Conservation (phyloP, 2,329 filamentous ascomycete genomes). For the Monilinia fructicola region DNA sequence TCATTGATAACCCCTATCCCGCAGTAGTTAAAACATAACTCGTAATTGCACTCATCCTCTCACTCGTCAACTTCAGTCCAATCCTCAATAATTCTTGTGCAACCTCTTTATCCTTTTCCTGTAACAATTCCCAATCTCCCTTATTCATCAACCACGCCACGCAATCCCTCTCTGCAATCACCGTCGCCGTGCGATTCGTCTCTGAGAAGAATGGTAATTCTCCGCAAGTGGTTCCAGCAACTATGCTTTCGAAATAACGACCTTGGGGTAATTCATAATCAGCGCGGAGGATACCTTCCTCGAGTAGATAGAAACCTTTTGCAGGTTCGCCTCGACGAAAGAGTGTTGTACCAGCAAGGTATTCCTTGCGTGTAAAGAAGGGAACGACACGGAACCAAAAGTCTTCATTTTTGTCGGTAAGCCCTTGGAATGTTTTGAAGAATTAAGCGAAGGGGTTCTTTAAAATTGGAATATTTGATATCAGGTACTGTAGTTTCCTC, state of each 20-base stretch:
- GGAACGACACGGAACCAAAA: conserved; percentile 84
- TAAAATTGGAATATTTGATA: conserved; percentile 79
- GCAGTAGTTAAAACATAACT: conserved; percentile 48
- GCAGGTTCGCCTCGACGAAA: conserved; percentile 77
- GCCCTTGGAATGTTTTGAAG: conserved; percentile 92
- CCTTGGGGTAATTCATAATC: conserved; percentile 93
- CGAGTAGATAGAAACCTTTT: conserved; percentile 84
- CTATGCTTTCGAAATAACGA: conserved; percentile 83
- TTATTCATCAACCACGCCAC: conserved; percentile 79
- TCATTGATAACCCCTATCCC: conserved; percentile 39
- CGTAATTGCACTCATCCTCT: conserved; percentile 78
- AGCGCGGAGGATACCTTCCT: conserved; percentile 82
- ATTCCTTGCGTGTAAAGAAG: conserved; percentile 73
- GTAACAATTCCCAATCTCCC: conserved; percentile 70
- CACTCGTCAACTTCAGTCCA: conserved; percentile 89
- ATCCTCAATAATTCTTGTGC: conserved; percentile 82
- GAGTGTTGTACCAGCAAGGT: conserved; percentile 67
- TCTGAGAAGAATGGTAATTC: conserved; percentile 96
- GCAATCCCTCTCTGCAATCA: conserved; percentile 76
- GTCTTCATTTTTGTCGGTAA: conserved; percentile 84
- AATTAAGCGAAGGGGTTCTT: conserved; percentile 86
- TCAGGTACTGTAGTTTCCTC: conserved; percentile 56
- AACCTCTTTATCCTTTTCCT: conserved; percentile 71
- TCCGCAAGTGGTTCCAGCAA: conserved; percentile 91
- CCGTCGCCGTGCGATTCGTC: conserved; percentile 82